Evolutionary conservation across 129 eudicot genomes (phyloP).

Genomic region (Lonicera japonica): DNA sequence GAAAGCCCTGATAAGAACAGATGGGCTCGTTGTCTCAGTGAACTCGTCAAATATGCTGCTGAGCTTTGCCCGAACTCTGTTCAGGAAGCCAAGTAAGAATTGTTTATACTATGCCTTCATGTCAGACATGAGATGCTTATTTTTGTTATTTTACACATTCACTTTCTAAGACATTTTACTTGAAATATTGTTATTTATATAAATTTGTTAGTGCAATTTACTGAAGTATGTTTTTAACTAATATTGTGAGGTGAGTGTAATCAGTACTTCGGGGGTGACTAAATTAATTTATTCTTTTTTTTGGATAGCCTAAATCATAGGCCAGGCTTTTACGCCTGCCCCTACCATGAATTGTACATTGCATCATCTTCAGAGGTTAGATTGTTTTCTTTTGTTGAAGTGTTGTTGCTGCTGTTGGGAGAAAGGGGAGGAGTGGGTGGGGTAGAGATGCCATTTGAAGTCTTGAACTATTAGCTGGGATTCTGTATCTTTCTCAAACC

Average conservation of each 20-base stretch:
- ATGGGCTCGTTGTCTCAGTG: conserved; percentile 97
- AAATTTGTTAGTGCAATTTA: no score
- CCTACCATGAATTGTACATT: not conserved
- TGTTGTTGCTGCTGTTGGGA: no score
- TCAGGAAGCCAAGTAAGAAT: conserved; percentile 87
- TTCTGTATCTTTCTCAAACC: no score
- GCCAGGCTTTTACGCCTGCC: not conserved
- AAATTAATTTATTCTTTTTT: not conserved
- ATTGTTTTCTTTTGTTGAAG: not conserved
- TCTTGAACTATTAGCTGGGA: no score
- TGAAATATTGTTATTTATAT: no score
- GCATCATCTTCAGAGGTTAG: not conserved
- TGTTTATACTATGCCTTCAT: not conserved
- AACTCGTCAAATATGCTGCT: conserved; percentile 88
- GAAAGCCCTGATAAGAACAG: conserved; percentile 98
- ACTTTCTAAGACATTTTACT: no score
- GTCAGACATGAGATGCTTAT: no score
- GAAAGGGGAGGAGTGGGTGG: no score
- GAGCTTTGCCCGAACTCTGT: conserved; percentile 93
- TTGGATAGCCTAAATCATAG: not conserved
- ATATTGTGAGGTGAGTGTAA: not conserved
- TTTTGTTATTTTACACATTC: no score
- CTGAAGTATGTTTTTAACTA: not conserved
- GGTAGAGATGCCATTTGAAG: no score
- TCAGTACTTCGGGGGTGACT: not conserved